A percentile compares a stretch with the other conserved stretches of the same genome.
phyloP scores from a whole-genome alignment of 2,329 filamentous ascomycete genomes.

The Pyrenophora seminiperda region DNA sequence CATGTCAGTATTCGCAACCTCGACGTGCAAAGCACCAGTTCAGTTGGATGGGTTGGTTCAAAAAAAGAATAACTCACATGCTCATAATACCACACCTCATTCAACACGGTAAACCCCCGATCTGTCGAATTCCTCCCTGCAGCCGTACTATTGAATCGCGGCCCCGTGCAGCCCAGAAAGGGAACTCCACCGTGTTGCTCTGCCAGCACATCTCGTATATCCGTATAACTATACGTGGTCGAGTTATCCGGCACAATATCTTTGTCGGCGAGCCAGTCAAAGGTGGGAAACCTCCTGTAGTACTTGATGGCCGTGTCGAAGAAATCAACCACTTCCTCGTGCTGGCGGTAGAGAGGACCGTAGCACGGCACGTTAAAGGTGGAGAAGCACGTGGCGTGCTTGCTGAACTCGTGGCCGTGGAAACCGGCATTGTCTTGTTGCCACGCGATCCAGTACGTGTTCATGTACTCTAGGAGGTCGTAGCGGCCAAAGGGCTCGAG shows the following conservation, averaged over 20 bases:
- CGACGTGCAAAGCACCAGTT: too few relatives aligned
- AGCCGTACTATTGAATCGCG: slow-evolving; percentile 64
- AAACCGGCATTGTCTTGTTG: slow-evolving; percentile 62
- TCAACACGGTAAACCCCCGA: slow-evolving; percentile 62
- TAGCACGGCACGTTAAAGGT: slow-evolving; percentile 70
- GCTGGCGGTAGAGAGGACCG: slow-evolving; percentile 60
- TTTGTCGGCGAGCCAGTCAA: slow-evolving; percentile 61
- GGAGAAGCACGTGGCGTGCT: slow-evolving; percentile 70
- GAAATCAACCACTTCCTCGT: slow-evolving; percentile 67
- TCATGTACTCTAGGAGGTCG: slow-evolving; percentile 69
- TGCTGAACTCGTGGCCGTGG: slow-evolving; percentile 71
- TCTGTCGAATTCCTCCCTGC: slow-evolving; percentile 62
- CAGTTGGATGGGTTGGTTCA: not conserved
- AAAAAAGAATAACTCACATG: slow-evolving; percentile 50
- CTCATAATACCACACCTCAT: slow-evolving; percentile 71
- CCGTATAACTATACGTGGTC: slow-evolving; percentile 60
- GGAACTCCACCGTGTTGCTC: slow-evolving; percentile 60
- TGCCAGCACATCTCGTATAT: slow-evolving; percentile 59
- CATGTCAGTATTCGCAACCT: not conserved
- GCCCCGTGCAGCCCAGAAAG: slow-evolving; percentile 66
- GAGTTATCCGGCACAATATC: slow-evolving; percentile 64
- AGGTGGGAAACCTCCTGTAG: slow-evolving; percentile 65
- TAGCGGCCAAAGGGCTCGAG: slow-evolving; percentile 62
- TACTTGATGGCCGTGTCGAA: slow-evolving; percentile 65
- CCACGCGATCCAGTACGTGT: slow-evolving; percentile 67